phyloP scores from a whole-genome alignment of 139 green algal genomes.

The Eudorina sp. region DNA sequence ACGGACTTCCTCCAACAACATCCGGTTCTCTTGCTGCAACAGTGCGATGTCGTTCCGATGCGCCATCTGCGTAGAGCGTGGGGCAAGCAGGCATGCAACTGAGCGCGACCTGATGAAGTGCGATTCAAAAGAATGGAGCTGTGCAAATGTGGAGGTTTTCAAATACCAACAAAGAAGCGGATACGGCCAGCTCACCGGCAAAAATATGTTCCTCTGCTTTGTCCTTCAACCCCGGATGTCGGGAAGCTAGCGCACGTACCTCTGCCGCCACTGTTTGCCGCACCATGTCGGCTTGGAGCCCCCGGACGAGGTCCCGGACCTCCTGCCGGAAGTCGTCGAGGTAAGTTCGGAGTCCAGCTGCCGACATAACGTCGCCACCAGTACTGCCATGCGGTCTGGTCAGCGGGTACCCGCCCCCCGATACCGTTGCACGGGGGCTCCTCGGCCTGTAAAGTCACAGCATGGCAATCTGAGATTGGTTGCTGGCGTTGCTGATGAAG shows the following conservation, averaged over 20 bases:
- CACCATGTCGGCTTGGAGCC: conserved; percentile 37
- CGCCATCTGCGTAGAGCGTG: not conserved
- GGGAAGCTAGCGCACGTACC: not conserved
- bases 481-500: no score
- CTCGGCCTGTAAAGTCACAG: not conserved
- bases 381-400: not conserved
- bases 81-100: not conserved
- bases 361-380: not conserved
- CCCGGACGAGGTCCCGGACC: conserved; percentile 7
- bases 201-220: no score
- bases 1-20: not conserved
- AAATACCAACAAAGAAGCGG: no score
- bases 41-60: not conserved
- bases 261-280: not conserved
- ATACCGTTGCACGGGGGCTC: not conserved
- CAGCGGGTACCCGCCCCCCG: not conserved
- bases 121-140: no score
- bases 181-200: no score
- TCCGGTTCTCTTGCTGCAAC: conserved; percentile 22
- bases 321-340: conserved; percentile 33
- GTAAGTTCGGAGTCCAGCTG: not conserved
- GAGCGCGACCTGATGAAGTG: no score
- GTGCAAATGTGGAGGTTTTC: no score
- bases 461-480: no score
- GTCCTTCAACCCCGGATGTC: no score